Evolutionary conservation across 2,329 filamentous ascomycete genomes (phyloP).

Genomic region (Penicillium sp.): DNA sequence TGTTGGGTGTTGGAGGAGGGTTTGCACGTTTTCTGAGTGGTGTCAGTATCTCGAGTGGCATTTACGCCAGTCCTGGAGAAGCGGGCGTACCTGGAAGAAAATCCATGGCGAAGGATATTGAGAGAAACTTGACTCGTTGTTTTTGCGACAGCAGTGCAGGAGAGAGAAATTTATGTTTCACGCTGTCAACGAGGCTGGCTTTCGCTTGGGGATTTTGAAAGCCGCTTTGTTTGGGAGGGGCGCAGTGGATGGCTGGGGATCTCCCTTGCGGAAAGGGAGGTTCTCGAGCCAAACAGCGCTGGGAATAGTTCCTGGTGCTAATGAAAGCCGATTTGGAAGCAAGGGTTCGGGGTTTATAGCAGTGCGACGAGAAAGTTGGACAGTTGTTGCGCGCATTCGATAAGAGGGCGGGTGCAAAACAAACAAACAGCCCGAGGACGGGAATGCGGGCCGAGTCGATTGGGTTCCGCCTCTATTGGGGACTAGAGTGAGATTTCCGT

Average conservation of each 20-base stretch:
- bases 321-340: neutral
- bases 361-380: neutral
- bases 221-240: neutral
- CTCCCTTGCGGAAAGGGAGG: no score
- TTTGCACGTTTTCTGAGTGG: conserved; percentile 24
- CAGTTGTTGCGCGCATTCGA: conserved; percentile 3
- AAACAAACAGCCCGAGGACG: conserved; percentile 21
- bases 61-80: neutral
- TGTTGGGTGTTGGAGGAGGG: conserved; percentile 17
- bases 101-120: conserved; percentile 13
- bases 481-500: no score
- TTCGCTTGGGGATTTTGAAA: no score
- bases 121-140: conserved; percentile 28
- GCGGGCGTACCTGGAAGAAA: conserved; percentile 18
- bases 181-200: neutral
- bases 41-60: neutral
- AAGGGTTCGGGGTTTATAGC: neutral
- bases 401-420: conserved; percentile 20
- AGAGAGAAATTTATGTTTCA: neutral
- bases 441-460: no score
- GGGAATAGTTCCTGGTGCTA: no score
- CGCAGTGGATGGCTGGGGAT: neutral
- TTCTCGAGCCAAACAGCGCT: no score
- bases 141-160: neutral
- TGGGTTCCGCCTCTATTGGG: neutral